Evolutionary conservation across 305 asterid genomes (phyloP), one percentile per base, ranked within the genome.

Genomic region (Nicotiana rustica): DNA sequence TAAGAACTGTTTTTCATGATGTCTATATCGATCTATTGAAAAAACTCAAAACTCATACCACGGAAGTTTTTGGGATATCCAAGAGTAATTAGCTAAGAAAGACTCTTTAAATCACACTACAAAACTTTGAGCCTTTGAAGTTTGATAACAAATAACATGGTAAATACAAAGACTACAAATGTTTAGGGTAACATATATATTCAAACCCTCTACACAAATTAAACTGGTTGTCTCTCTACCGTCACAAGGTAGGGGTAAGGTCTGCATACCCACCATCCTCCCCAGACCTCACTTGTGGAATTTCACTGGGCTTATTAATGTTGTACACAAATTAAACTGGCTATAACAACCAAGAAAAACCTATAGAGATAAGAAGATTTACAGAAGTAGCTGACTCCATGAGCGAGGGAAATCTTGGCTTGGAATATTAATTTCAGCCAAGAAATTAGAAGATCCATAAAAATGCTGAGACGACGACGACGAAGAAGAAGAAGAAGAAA

Each of bases 361-460:
- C 18, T 2, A 44, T 8, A 49, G 67, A 66, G 47, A 81, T 41
- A 35, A 69, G 81, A 67, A 18, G 73, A 71, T 80, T 82, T 89
- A 88, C 92, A 86, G 67, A 66, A 88, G 90, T 47, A 86, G 82
- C 49, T 88, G 92, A 78, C 89, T 89, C 90, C 88, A 86, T 10
- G 92, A 85, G 44, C 87, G 87, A 17, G 92, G 92, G 57, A 85
- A 86, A 18, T 87, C 86, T 21, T 82, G 90, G 47, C 82, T 81
- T 68, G 88, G 84, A 70, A 89, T 88, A 84, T 88, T 87, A 44
- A 44, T 44, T 7, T 86, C 90, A 31, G 81, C 84, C 76, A 84
- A 25, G 66, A 84, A 71, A n/a, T 49, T 77, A 13, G 92, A 61
- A 67, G 97, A 82, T 66, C 82, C 89, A 83, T 83, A 90, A 4